Evolutionary conservation across 495 filamentous ascomycete genomes (phyloP), one percentile per base, ranked within the genome.

Genomic region (Opeltia flavorubescens): DNA sequence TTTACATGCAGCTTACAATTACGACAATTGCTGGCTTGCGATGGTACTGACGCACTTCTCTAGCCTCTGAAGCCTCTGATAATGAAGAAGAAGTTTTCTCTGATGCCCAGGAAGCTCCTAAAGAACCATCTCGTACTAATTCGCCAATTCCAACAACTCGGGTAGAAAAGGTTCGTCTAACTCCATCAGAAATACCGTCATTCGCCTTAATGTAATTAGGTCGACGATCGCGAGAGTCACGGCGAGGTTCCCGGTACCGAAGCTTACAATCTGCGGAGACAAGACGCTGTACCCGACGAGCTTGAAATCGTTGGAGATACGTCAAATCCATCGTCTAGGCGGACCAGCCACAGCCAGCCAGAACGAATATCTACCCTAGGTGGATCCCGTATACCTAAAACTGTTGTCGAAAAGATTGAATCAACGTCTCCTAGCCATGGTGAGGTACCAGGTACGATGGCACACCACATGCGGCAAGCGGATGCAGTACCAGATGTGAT

Each of bases 21-120:
- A n/a, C n/a, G n/a, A n/a, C n/a, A n/a, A n/a, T n/a, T n/a, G n/a
- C n/a, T n/a, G n/a, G n/a, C n/a, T n/a, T n/a, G n/a, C n/a, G n/a
- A n/a, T n/a, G n/a, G n/a, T 7, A 17, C 26, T 17, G 33, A 33
- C 25, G 9, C 25, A 13, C 36, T 43, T 17, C 17, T 43, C 5
- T n/a, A 18, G 26, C 17, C 36, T 35, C 49, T 75, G 77, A 72
- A 61, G 72, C 67, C 40, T 83, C 83, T 17, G 81, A 81, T 47
- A 83, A 78, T 36, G 86, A 72, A 46, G 75, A 93, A 24, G 88
- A 95, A 43, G 84, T 94, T 63, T 95, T 88, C 62, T 87, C 87
- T 42, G 88, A 94, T 69, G 88, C 88, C 50, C 82, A 78, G 47
- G 84, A 89, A 62, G 83, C 77, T 50, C 67, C 63, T 44, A 58